phyloP scores from a whole-genome alignment of 805 yeast genomes.

The Suhomyces tanzawaensis region DNA sequence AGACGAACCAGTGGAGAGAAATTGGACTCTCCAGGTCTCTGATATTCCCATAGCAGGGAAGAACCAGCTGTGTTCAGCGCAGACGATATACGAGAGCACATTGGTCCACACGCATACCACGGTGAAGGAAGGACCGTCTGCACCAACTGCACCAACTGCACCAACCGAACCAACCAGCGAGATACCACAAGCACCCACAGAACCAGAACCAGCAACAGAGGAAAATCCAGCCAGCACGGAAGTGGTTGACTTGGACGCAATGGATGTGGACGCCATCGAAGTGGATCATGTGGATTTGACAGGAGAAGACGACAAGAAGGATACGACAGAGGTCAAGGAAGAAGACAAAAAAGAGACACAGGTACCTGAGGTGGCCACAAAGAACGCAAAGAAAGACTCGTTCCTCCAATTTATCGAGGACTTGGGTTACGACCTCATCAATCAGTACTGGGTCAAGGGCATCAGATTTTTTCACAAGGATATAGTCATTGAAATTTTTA shows the following conservation, averaged over 20 bases:
- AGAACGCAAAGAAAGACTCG: constrained; percentile 28
- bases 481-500: constrained; percentile 57
- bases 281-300: too few relatives aligned
- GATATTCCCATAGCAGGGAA: constrained; percentile 79
- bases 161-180: constrained; percentile 1
- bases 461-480: constrained; percentile 59
- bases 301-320: too few relatives aligned
- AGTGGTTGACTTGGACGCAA: not conserved
- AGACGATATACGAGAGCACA: constrained; percentile 64
- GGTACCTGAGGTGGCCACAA: not conserved
- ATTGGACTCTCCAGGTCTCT: constrained; percentile 63
- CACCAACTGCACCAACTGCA: constrained; percentile 1
- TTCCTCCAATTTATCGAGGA: constrained; percentile 49
- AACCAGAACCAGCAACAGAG: constrained; percentile 2
- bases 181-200: constrained; percentile 1
- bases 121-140: constrained; percentile 15
- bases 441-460: constrained; percentile 62
- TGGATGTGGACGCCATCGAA: not conserved
- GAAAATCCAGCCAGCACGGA: not conserved
- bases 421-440: constrained; percentile 68
- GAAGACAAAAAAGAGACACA: not conserved
- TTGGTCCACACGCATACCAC: constrained; percentile 48
- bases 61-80: constrained; percentile 56
- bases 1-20: constrained; percentile 17
- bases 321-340: constrained; percentile 1